Conservation (phyloP, 805 yeast genomes). For the Saturnispora kantuleensis region DNA sequence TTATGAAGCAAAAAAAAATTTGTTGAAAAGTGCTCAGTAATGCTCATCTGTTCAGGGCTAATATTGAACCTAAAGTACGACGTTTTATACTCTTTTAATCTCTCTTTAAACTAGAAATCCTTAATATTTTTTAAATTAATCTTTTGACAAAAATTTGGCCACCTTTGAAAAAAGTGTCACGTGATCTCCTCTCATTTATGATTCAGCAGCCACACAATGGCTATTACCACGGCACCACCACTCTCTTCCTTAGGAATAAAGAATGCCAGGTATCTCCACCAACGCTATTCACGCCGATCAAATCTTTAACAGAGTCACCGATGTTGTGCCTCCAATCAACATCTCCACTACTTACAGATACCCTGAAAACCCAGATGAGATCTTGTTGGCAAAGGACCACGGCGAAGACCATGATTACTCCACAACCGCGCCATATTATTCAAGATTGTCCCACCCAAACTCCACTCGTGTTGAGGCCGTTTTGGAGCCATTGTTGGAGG, state of each 20-base stretch:
- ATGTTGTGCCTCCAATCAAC: constrained; percentile 73
- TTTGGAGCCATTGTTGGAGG: constrained; percentile 48
- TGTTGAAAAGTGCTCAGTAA: background rate
- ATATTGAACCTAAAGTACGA: no score
- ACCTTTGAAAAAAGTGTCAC: no score
- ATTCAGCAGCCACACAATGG: no score
- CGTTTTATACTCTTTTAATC: no score
- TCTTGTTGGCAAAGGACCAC: constrained; percentile 35
- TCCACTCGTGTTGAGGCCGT: constrained; percentile 57
- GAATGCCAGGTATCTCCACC: constrained; percentile 45
- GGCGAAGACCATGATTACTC: constrained; percentile 12
- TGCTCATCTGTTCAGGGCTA: no score
- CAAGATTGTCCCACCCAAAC: constrained; percentile 70
- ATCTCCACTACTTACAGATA: constrained; percentile 74
- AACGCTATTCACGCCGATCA: constrained; percentile 67
- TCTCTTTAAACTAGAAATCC: no score
- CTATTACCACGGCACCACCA: no score
- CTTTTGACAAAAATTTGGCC: no score
- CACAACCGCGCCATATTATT: constrained; percentile 40
- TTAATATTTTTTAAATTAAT: no score
- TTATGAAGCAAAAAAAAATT: background rate
- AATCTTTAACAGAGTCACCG: constrained; percentile 42
- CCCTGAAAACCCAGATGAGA: constrained; percentile 44
- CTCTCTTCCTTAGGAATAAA: background rate
- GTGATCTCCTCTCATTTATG: no score